phyloP scores from a whole-genome alignment of 805 yeast species.

The Suhomyces sp. region DNA sequence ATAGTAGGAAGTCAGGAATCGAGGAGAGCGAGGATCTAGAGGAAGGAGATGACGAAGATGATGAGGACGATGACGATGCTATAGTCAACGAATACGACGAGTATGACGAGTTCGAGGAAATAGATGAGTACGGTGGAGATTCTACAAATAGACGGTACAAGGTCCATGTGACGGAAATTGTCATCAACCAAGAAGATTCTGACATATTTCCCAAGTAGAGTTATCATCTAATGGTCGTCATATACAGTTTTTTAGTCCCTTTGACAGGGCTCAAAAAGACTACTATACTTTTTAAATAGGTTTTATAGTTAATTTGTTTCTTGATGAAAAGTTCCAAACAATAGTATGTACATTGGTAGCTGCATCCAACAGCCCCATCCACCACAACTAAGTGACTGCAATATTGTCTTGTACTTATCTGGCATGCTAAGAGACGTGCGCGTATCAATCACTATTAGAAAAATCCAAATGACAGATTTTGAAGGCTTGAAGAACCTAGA shows the following conservation, averaged over 20 bases:
- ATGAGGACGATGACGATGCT: slow-evolving; percentile 14
- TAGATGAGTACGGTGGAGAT: slow-evolving; percentile 20
- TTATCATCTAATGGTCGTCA: background rate
- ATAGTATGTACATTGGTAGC: too few species aligned
- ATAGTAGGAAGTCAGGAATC: background rate
- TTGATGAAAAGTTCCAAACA: too few species aligned
- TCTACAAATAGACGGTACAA: slow-evolving; percentile 25
- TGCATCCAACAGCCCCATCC: too few species aligned
- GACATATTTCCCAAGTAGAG: slow-evolving; percentile 23
- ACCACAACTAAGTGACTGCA: background rate
- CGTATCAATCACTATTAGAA: background rate
- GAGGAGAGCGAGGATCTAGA: slow-evolving; percentile 1
- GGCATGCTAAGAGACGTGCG: background rate
- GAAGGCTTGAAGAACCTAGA: background rate
- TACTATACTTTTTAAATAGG: background rate
- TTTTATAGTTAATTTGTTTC: background rate
- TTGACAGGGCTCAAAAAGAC: background rate
- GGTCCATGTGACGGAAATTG: slow-evolving; percentile 42
- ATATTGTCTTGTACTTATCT: background rate
- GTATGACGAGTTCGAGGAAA: slow-evolving; percentile 15
- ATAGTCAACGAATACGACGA: slow-evolving; percentile 18
- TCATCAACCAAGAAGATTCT: slow-evolving; percentile 33
- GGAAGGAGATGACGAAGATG: slow-evolving; percentile 10
- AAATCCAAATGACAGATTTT: background rate
- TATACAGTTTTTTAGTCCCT: background rate